Evolutionary conservation across 129 eudicot genomes (phyloP), one percentile per base, ranked within the genome.

Genomic region (Flaveria linearis): DNA sequence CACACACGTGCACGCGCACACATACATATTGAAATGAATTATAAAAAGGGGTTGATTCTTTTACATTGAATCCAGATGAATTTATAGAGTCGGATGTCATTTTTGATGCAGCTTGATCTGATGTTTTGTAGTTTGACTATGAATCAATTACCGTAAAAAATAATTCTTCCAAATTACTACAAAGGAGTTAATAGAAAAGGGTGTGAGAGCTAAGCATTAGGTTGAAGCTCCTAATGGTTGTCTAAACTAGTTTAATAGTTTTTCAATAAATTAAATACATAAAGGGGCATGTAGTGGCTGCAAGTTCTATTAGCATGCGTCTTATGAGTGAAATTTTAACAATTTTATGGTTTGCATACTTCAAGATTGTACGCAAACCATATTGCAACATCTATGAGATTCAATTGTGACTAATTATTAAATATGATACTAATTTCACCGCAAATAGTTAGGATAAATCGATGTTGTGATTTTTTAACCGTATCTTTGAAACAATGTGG

Each of bases 101-200:
- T 1, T 78, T 64, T 7, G 85, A 76, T 15, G 77, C 77, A 66
- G 67, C 86, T 52, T 82, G 87, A 7, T 78, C 82, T 30, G 82
- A 46, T n/a, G 76, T 73, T 76, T 76, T 88, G 13, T 72, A 26
- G 33, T 52, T 63, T 1, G 74, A 66, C 60, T 83, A 83, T 47
- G 88, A 78, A 74, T 90, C 97, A 41, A 86, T 82, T 22, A 88
- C 94, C 91, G 86, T 91, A 66, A 74, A 50, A 30, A 57, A 53
- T 9, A 45, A 20, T 18, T 20, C 61, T 36, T 28, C 30, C 5
- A 65, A 57, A 46, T 72, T 51, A 28, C 77, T 77, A 33, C 64
- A 78, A 71, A 58, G 10, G 22, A 26, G 22, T 75, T 53, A 51
- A 30, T 8, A 14, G 43, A 56, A 30, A 58, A 73, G 3, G 42